Evolutionary conservation across 2,329 filamentous ascomycete genomes (phyloP).

Genomic region (Trichocomaceae sp.): DNA sequence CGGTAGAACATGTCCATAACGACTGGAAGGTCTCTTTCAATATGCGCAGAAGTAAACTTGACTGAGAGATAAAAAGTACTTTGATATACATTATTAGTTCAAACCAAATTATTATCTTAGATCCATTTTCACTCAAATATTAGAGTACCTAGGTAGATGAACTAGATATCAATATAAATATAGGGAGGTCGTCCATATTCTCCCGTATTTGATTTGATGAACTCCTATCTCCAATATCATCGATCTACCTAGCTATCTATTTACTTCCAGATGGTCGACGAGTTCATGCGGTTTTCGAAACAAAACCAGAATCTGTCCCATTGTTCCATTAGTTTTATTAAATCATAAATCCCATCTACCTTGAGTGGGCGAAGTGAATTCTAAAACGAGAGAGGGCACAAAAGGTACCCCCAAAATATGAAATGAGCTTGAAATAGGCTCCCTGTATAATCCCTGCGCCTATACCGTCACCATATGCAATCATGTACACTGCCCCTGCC

Average conservation of each 20-base stretch:
- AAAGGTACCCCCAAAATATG: background rate
- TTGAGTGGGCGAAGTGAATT: background rate
- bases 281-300: background rate
- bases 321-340: background rate
- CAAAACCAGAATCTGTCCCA: background rate
- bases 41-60: background rate
- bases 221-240: background rate
- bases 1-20: too few relatives aligned
- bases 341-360: background rate
- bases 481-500: background rate
- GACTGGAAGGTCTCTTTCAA: too few relatives aligned
- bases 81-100: too few relatives aligned
- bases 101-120: too few relatives aligned
- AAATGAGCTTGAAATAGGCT: background rate
- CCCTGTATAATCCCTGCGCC: background rate
- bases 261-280: too few relatives aligned
- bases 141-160: too few relatives aligned
- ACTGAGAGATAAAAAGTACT: too few relatives aligned
- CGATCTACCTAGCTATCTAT: background rate
- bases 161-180: too few relatives aligned
- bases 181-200: too few relatives aligned
- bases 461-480: background rate
- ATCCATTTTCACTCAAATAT: too few relatives aligned
- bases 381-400: background rate
- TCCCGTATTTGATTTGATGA: too few relatives aligned